A percentile compares a stretch with the other conserved stretches of the same genome.
Evolutionary conservation across 192 early-diverging fungal genomes (phyloP).

Genomic region (Allomyces arbusculus): DNA sequence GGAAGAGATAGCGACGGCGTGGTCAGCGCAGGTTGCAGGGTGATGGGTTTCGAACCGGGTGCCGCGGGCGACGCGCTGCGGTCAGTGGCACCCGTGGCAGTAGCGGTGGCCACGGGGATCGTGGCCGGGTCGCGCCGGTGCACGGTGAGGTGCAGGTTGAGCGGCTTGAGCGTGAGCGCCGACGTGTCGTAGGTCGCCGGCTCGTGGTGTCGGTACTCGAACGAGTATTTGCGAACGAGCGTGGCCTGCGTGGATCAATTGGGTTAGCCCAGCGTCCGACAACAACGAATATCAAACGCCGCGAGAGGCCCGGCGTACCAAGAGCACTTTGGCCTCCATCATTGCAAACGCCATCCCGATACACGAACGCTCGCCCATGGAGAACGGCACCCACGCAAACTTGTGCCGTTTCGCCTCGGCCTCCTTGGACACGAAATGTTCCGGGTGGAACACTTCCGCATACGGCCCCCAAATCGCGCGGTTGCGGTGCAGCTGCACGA

Average conservation of each 20-base stretch:
- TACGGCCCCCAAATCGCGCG: slow-evolving; percentile 14
- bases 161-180: slow-evolving; percentile 13
- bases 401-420: slow-evolving; percentile 19
- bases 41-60: too few relatives aligned
- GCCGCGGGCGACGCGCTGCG: background rate
- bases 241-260: slow-evolving; percentile 3
- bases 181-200: slow-evolving; percentile 10
- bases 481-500: slow-evolving; percentile 20
- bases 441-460: slow-evolving; percentile 27
- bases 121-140: slow-evolving; percentile 4
- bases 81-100: background rate
- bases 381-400: slow-evolving; percentile 34
- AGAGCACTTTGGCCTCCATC: slow-evolving; percentile 30
- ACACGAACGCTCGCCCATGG: slow-evolving; percentile 22
- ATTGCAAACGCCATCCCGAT: slow-evolving; percentile 39
- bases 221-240: slow-evolving; percentile 20
- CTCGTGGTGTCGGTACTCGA: slow-evolving; percentile 10
- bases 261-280: too few relatives aligned
- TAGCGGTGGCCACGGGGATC: background rate
- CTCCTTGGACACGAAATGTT: slow-evolving; percentile 21
- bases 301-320: too few relatives aligned
- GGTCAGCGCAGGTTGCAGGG: too few relatives aligned
- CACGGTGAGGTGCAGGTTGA: slow-evolving; percentile 11
- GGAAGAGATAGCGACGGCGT: slow-evolving; percentile 6
- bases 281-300: too few relatives aligned